These are phyloP conservation scores for Ustilago nuda DNA, from an alignment of 1,284 basidiomycete species.

Conservation along the genomic window DNA sequence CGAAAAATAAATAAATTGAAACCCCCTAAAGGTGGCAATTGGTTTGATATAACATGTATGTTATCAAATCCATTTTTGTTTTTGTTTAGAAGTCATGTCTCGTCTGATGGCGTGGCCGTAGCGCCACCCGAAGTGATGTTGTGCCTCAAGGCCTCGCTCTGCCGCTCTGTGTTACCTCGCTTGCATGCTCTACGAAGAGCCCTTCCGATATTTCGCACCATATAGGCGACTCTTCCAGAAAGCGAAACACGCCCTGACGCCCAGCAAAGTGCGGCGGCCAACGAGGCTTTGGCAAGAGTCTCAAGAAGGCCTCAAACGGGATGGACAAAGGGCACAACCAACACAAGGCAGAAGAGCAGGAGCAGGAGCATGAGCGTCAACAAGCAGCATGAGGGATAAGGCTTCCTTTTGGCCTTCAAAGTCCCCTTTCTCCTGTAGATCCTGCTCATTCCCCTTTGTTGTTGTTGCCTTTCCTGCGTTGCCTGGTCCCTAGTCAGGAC, in stretches of 20 bases:
- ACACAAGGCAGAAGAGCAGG: neutral
- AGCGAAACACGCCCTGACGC: conserved; percentile 20
- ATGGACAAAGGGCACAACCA: neutral
- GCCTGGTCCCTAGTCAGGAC: neutral
- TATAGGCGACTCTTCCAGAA: neutral
- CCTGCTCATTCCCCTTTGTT: conserved; percentile 1
- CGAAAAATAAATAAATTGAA: too few species aligned
- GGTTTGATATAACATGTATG: too few species aligned
- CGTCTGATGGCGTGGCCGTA: neutral
- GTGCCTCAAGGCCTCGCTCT: neutral
- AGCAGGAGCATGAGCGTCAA: neutral
- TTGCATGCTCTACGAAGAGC: neutral
- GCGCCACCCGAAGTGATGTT: neutral
- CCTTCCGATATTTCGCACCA: conserved; percentile 4
- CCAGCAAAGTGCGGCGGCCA: conserved; percentile 16
- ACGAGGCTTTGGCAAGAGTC: neutral
- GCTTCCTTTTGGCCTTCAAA: neutral
- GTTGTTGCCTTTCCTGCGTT: neutral
- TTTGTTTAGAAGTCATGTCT: neutral
- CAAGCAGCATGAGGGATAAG: neutral
- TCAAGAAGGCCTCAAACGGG: neutral
- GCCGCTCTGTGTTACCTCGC: neutral
- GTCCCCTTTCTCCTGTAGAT: conserved; percentile 2
- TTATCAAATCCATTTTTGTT: neutral
- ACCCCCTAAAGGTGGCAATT: too few species aligned